Evolutionary conservation across 192 early-diverging fungal genomes (phyloP), one percentile per base, ranked within the genome.

Genomic region (Coemansia sp.): DNA sequence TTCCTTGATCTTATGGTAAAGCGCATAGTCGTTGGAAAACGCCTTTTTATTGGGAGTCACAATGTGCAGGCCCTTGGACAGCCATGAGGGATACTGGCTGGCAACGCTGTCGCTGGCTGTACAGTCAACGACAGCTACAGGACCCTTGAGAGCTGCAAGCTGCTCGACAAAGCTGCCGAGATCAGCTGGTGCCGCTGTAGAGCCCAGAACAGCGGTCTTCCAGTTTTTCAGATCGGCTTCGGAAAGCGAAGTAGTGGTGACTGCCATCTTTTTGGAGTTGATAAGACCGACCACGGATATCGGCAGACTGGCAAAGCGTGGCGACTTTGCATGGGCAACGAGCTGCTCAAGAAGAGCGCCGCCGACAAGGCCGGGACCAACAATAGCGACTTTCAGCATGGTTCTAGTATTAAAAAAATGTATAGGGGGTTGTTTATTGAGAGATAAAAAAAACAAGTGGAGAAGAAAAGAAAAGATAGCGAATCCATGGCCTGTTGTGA

Each of bases 41-140:
- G 76, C 95, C 85, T 97, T 97, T 83, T 99, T 99, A 90, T 99
- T 99, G 45, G 97, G 97, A 3, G 97, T 98, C 36, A 97, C 94
- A 16, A 99, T 76, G 68, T 91, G 89, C 49, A 96, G 74, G 28
- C 96, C 94, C 60, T 68, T 73, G 40, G 78, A 59, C 33, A 98
- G 79, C 92, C 93, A 97, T 29, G 70, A 56, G 31, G 96, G 95
- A 77, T 99, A 99, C 59, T 78, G 83, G 14, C 72, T 68, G 40
- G 95, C 96, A 8, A 98, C 82, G 7, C 76, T 60, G 58, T 93
- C 89, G 75, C 86, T 88, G 14, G 92, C 88, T n/a, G 95, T 96
- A 80, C 94, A 96, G 75, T 98, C 96, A 42, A 98, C 85, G 16
- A 98, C 79, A 8, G 94, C 86, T 30, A 87, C 86, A 5, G 88